Percentiles rank a stretch among this genome's conserved stretches.
Conservation (phyloP, 768 basidiomycete genomes). For the Lactarius tabidus region DNA sequence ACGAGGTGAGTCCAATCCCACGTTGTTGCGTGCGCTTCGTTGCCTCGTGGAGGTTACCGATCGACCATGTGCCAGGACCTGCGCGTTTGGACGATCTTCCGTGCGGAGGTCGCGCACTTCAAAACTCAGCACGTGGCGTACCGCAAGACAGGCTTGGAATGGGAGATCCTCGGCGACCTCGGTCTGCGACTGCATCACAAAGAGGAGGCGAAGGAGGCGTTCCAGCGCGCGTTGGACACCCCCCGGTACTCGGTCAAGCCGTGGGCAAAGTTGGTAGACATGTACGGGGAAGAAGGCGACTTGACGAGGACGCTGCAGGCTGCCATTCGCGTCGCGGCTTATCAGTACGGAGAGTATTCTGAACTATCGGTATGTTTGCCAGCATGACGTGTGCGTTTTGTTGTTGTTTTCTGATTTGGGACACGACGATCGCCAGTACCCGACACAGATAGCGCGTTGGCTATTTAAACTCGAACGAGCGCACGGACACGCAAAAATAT, state of each 20-base stretch:
- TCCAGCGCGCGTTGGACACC: slow-evolving; percentile 87
- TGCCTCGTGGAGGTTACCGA: neutral
- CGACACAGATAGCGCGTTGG: slow-evolving; percentile 82
- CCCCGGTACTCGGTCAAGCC: slow-evolving; percentile 86
- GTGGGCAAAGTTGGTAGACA: slow-evolving; percentile 90
- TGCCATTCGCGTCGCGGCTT: slow-evolving; percentile 88
- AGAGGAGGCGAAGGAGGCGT: slow-evolving; percentile 98
- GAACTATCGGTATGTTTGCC: slow-evolving; percentile 71
- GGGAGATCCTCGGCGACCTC: slow-evolving; percentile 97
- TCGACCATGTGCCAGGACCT: slow-evolving; percentile 59
- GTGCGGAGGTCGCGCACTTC: slow-evolving; percentile 97
- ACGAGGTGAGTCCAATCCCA: slow-evolving; percentile 75
- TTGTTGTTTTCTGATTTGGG: slow-evolving; percentile 2
- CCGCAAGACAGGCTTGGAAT: slow-evolving; percentile 93
- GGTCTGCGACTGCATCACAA: slow-evolving; percentile 93
- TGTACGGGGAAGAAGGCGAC: slow-evolving; percentile 96
- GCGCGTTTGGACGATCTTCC: slow-evolving; percentile 97
- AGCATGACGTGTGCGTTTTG: neutral
- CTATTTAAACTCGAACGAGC: slow-evolving; percentile 92
- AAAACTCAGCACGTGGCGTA: slow-evolving; percentile 98
- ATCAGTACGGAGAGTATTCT: slow-evolving; percentile 85
- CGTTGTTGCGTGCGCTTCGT: neutral
- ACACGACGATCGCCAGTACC: slow-evolving; percentile 52
- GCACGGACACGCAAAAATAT: slow-evolving; percentile 92
- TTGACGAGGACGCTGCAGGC: slow-evolving; percentile 87